Conservation (phyloP, 177 flowering plant genomes). For the Vitis hybrid region DNA sequence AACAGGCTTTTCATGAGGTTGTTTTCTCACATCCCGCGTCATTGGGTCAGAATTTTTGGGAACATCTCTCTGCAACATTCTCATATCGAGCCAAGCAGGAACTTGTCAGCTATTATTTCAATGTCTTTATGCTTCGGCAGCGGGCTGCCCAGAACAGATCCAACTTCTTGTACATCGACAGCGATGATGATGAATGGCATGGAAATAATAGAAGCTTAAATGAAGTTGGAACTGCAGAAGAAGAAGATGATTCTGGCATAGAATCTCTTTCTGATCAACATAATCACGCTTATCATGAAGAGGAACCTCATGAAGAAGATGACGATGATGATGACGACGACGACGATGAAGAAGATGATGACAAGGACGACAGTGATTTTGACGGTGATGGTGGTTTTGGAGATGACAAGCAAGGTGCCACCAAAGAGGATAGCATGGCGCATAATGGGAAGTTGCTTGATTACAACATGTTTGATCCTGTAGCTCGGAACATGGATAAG, state of each 20-base stretch:
- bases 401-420: neutral
- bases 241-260: slow-evolving; percentile 22
- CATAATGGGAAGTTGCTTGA: neutral
- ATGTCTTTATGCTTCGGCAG: slow-evolving; percentile 34
- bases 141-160: slow-evolving; percentile 32
- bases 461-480: neutral
- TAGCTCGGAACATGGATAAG: neutral
- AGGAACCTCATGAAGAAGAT: neutral
- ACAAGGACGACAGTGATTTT: no score
- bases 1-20: slow-evolving; percentile 24
- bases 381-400: neutral
- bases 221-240: neutral
- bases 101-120: slow-evolving; percentile 36
- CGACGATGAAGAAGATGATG: slow-evolving; percentile 7
- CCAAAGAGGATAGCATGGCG: neutral
- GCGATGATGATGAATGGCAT: slow-evolving; percentile 34
- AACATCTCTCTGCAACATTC: slow-evolving; percentile 16
- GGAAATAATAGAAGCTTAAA: slow-evolving; percentile 4
- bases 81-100: slow-evolving; percentile 24
- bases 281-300: neutral
- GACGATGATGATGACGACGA: slow-evolving; percentile 16
- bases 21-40: slow-evolving; percentile 23
- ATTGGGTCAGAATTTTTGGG: slow-evolving; percentile 27
- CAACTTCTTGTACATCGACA: slow-evolving; percentile 23
- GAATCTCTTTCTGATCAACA: slow-evolving; percentile 17